phyloP scores from a whole-genome alignment of 768 basidiomycete species.

The Tephrocybe sp. region DNA sequence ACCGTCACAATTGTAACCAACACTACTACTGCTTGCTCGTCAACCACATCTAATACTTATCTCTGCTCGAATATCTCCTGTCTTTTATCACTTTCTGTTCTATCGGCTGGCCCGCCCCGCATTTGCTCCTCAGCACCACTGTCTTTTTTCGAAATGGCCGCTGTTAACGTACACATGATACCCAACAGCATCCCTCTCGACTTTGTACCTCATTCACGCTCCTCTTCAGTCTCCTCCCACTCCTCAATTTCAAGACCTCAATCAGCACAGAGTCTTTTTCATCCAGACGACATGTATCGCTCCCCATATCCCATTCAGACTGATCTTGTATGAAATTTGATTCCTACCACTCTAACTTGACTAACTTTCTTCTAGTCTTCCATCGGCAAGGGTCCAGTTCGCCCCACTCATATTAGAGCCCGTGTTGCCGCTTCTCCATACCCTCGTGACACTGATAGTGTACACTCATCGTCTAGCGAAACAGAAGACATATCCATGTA shows the following conservation, averaged over 20 bases:
- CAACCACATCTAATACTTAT: slow-evolving; percentile 33
- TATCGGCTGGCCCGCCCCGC: slow-evolving; percentile 61
- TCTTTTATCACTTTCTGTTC: slow-evolving; percentile 24
- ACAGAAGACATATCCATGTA: slow-evolving; percentile 87
- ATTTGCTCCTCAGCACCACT: slow-evolving; percentile 30
- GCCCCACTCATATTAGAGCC: slow-evolving; percentile 74
- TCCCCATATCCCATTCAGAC: slow-evolving; percentile 53
- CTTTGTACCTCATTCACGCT: slow-evolving; percentile 75
- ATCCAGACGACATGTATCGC: slow-evolving; percentile 71
- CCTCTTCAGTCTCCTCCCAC: slow-evolving; percentile 73
- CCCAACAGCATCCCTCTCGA: slow-evolving; percentile 66
- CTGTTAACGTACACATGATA: slow-evolving; percentile 74
- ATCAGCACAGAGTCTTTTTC: slow-evolving; percentile 67
- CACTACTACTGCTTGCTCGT: slow-evolving; percentile 24
- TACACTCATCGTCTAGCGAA: slow-evolving; percentile 85
- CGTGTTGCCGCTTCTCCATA: slow-evolving; percentile 82
- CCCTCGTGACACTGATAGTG: slow-evolving; percentile 80
- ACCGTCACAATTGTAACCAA: slow-evolving; percentile 30
- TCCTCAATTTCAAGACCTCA: slow-evolving; percentile 74
- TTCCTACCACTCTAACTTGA: slow-evolving; percentile 18
- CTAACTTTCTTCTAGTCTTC: slow-evolving; percentile 23
- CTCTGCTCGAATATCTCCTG: slow-evolving; percentile 24
- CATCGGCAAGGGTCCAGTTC: slow-evolving; percentile 71
- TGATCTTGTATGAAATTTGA: slow-evolving; percentile 39
- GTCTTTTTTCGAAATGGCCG: slow-evolving; percentile 56